Conservation (phyloP, 148 eudicot genomes). For the Camellia granthamiana region DNA sequence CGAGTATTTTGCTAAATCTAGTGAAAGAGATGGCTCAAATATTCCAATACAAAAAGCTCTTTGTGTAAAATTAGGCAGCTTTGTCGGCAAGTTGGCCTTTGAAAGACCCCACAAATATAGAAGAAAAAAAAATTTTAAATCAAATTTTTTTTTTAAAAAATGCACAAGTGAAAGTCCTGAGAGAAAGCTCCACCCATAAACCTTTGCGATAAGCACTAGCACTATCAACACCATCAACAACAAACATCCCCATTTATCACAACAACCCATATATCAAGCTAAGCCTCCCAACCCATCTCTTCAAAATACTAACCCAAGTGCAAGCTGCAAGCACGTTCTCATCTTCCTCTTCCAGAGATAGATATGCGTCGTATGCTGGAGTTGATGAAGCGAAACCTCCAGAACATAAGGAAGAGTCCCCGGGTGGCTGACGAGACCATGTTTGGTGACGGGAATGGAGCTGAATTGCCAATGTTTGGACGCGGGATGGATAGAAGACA, state of each 20-base stretch:
- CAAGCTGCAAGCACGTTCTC: not conserved
- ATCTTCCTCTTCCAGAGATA: not conserved
- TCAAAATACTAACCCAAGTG: not conserved
- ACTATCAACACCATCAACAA: conserved; percentile 13
- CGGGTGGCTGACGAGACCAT: conserved; percentile 67
- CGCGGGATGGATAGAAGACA: conserved; percentile 9
- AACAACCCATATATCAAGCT: conserved; percentile 3
- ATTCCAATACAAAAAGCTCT: not conserved
- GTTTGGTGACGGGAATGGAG: conserved; percentile 27
- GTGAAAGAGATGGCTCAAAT: not conserved
- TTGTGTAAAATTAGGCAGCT: not conserved
- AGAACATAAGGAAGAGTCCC: conserved; percentile 44
- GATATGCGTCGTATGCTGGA: conserved; percentile 29
- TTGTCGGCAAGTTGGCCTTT: conserved; percentile 16
- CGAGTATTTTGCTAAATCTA: not conserved
- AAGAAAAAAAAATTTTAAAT: not conserved
- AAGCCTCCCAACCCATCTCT: not conserved
- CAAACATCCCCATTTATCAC: conserved; percentile 15
- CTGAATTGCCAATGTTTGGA: not conserved
- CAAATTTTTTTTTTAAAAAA: no score
- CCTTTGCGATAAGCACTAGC: conserved; percentile 31
- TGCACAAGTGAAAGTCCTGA: conserved; percentile 8
- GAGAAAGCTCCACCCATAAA: conserved; percentile 14
- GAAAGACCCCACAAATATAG: not conserved
- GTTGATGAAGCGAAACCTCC: conserved; percentile 28